These are phyloP conservation scores for Triticum aestivum DNA, from an alignment of 176 grass and related monocot genomes.

Conservation along the genomic window DNA sequence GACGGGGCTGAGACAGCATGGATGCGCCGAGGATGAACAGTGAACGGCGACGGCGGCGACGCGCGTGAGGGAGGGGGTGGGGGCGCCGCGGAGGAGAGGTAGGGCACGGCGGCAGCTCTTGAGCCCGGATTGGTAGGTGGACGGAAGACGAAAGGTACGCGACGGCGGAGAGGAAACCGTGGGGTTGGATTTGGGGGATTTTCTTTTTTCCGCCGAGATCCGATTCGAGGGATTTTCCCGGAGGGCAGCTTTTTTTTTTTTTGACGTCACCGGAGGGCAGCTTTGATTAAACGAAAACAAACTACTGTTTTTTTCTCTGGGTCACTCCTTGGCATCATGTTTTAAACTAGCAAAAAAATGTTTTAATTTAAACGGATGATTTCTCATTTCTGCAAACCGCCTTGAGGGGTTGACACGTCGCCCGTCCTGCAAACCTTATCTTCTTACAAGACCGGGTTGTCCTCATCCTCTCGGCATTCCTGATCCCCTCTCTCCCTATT, in stretches of 20 bases:
- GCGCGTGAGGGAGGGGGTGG: background rate
- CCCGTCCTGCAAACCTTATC: too few species aligned
- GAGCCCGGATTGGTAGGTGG: slow-evolving; percentile 6
- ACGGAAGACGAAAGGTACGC: slow-evolving; percentile 5
- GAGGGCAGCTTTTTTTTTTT: background rate
- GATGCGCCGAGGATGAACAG: background rate
- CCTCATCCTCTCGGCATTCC: too few species aligned
- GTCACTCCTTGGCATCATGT: too few species aligned
- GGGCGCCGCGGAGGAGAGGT: background rate
- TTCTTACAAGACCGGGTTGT: too few species aligned
- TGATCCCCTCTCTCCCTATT: too few species aligned
- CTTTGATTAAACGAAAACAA: background rate
- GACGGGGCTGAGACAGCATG: background rate
- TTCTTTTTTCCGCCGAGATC: background rate
- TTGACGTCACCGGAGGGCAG: background rate
- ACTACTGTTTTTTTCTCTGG: background rate
- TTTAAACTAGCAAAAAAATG: too few species aligned
- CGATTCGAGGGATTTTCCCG: background rate
- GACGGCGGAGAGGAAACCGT: slow-evolving; percentile 20
- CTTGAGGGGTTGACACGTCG: too few species aligned
- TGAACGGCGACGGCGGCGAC: background rate
- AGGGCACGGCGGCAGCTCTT: background rate
- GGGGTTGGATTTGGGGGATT: slow-evolving; percentile 7
- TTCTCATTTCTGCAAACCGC: too few species aligned
- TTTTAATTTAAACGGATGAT: too few species aligned